Percentiles rank a stretch among this genome's conserved stretches.
These are phyloP conservation scores for Acanthamoeba castellanii DNA, from an alignment of 208 protist species.

Conservation along the genomic window DNA sequence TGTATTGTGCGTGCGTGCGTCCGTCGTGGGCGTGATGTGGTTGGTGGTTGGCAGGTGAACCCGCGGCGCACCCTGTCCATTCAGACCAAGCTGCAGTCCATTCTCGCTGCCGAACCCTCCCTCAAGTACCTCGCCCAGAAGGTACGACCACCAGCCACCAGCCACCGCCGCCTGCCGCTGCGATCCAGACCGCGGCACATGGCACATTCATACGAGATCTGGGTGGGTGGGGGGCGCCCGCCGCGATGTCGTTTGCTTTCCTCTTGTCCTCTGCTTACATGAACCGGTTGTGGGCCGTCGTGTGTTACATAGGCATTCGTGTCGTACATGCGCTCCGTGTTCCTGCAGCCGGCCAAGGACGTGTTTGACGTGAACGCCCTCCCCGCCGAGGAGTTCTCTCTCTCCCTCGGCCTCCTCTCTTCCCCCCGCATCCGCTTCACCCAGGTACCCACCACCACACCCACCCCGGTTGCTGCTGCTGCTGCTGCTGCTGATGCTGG, in stretches of 20 bases:
- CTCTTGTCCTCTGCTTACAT: too few relatives aligned
- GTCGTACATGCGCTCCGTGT: slow-evolving; percentile 96
- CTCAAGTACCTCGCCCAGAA: slow-evolving; percentile 98
- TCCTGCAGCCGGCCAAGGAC: slow-evolving; percentile 96
- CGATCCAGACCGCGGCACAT: too few relatives aligned
- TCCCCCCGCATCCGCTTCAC: slow-evolving; percentile 96
- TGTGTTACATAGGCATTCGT: slow-evolving; percentile 92
- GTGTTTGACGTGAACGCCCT: slow-evolving; percentile 96
- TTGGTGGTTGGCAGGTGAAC: slow-evolving; percentile 89
- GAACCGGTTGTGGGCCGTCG: background rate
- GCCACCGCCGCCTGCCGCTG: too few relatives aligned
- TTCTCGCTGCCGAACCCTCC: slow-evolving; percentile 94
- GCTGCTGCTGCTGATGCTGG: background rate
- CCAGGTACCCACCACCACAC: slow-evolving; percentile 95
- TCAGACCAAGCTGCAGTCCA: slow-evolving; percentile 92
- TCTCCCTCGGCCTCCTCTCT: slow-evolving; percentile 94
- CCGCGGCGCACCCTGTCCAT: slow-evolving; percentile 90
- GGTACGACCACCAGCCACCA: slow-evolving; percentile 68
- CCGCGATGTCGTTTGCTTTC: too few relatives aligned
- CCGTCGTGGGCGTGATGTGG: background rate
- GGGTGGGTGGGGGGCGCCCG: too few relatives aligned
- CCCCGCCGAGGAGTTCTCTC: slow-evolving; percentile 93
- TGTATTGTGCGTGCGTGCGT: too few relatives aligned
- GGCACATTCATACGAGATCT: too few relatives aligned
- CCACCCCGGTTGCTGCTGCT: too few relatives aligned